Evolutionary conservation across 257 asterid genomes (phyloP), one percentile per base, ranked within the genome.

Genomic region (Forsythia suspensa): DNA sequence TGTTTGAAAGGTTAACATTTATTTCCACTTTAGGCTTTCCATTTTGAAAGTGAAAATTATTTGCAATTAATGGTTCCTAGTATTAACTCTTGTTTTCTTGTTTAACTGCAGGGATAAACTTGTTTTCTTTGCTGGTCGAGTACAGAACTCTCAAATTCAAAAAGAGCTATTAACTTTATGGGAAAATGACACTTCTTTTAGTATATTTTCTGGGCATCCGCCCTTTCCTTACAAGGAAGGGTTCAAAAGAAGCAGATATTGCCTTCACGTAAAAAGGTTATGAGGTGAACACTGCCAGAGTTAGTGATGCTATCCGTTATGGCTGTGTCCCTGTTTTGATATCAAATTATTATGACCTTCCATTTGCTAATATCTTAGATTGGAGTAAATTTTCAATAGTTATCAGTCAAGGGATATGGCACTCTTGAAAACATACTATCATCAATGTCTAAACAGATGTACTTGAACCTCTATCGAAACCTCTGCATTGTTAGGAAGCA

Each of bases 221-320:
- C 61, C 92, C 44, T 85, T 88, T 71, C 86, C 93, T 6, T 93
- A 91, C 3, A 88, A 84, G 76, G 93, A 93, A 80, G 92, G 97
- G 59, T 90, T 93, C 86, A 87, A 72, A 82, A 85, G 77, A 74
- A 91, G 98, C 86, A 91, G 75, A 83, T 93, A 84, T 82, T 91
- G 97, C 82, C 97, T 91, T 48, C 98, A 93, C 8, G 80, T 93
- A 21, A 93, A n/a, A 83, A 82, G 98, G 98, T 13, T 93, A 93
- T 39, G 97, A 93, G 85, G 98, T 93, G 59, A 93, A 93, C 80
- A 93, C 98, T 6, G 96, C 98, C 36, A 89, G 97, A 76, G 82
- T 93, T 48, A 90, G 91, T 20, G 96, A 90, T 84, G 94, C 97
- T 11, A 84, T 93, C 81, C 97, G 84, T 83, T 84, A 88, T 18